Percentiles rank a stretch among this genome's conserved stretches.
Evolutionary conservation across 495 filamentous ascomycete species (phyloP).

Genomic region (Podospora fimiseda): DNA sequence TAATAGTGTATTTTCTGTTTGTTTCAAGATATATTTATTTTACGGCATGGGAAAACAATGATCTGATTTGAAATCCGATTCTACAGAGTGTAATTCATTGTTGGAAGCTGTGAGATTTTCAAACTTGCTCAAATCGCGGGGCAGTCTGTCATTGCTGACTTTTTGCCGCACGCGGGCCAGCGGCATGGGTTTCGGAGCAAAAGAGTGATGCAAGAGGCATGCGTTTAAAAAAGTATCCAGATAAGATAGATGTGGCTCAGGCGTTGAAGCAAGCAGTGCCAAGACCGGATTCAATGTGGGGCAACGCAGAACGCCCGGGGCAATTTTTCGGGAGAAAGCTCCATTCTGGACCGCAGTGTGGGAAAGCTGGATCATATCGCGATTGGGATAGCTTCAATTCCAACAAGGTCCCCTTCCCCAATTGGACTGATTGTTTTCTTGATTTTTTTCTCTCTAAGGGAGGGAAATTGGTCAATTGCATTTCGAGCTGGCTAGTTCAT

Average conservation of each 20-base stretch:
- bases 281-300: not conserved
- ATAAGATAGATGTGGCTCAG: not conserved
- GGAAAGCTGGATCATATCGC: not conserved
- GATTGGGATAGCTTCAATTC: not conserved
- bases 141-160: not conserved
- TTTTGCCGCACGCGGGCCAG: slow-evolving; percentile 5
- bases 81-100: not conserved
- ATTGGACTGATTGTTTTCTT: not conserved
- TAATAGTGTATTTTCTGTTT: too few relatives aligned
- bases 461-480: not conserved
- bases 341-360: not conserved
- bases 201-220: not conserved
- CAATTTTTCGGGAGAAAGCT: slow-evolving; percentile 5
- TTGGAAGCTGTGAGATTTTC: not conserved
- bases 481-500: slow-evolving; percentile 9
- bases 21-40: too few relatives aligned
- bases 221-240: not conserved
- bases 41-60: too few relatives aligned
- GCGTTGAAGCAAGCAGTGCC: not conserved
- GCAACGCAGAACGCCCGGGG: not conserved
- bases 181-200: not conserved
- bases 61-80: slow-evolving; percentile 38
- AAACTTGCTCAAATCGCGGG: slow-evolving; percentile 6
- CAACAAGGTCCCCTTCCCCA: not conserved
- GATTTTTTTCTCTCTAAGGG: not conserved